Base-by-base conservation (phyloP, 2,329 filamentous ascomycete species). In the Ophiostoma fasciatum region DNA sequence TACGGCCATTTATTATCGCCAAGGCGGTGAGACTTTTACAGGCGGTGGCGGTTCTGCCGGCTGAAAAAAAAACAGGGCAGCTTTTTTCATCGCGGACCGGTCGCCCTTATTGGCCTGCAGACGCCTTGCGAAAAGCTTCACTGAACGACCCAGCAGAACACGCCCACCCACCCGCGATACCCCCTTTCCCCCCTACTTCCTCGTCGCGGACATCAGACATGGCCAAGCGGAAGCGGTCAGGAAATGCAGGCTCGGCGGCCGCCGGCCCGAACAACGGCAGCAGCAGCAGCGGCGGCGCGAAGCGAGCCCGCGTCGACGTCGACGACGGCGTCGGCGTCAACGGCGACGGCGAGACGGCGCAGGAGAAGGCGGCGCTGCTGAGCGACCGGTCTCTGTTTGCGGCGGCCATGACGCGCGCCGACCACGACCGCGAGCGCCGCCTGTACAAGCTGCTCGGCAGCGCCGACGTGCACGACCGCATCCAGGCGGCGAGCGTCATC, bases 401-500 rank as follows among this genome's bases (percentile, higher is more conserved):
- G 45, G 67, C 72, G 42, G 57, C 64, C 6, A 61, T 63, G 9
- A 58, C 57, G 35, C 59, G 60, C 31, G 65, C 69, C 26, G 68
- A 75, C 39, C 63, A 71, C 41, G 66, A 64, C 46, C 59, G 71
- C 43, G 73, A 78, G 48, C 68, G 68, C 3, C 56, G 58, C 3
- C 58, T 78, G 3, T 80, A 79, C 51, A 66, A 77, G 18, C 57
- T 68, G 1, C 64, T 80, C 1, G 68, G 69, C 22, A 76, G 71
- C 45, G 69, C 74, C 44, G 70, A 75, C 45, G 55, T 57, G 14
- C 53, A 57, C 12, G 65, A 75, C 29, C 64, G 74, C 31, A 62
- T 77, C 19, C 57, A 61, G 17, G 73, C 74, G 7, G 74, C 72
- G 21, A 64, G 68, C 41, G 68, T 64, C 17, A 68, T 78, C 22